Evolutionary conservation across 345 rosid genomes (phyloP).

Genomic region (Gossypium turneri): DNA sequence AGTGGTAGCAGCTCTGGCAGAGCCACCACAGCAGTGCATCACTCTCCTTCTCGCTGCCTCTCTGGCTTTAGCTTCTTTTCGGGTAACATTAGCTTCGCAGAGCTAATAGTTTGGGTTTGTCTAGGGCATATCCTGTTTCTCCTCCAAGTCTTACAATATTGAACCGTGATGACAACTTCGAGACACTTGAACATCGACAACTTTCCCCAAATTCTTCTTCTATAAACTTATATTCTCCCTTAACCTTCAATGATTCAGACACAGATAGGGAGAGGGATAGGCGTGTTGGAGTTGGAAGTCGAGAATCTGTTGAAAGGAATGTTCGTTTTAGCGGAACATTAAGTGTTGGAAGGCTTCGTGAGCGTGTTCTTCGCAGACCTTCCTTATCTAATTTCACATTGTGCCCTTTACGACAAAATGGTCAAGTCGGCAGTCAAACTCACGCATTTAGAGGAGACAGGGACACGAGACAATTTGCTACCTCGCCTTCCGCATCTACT

Average conservation of each 20-base stretch:
- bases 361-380: conserved; percentile 86
- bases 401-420: conserved; percentile 48
- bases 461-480: conserved; percentile 29
- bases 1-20: conserved; percentile 49
- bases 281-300: conserved; percentile 28
- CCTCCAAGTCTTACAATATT: conserved; percentile 28
- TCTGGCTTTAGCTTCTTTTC: conserved; percentile 50
- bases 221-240: conserved; percentile 34
- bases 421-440: conserved; percentile 28
- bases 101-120: conserved; percentile 78
- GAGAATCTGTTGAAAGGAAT: conserved; percentile 73
- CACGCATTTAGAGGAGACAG: conserved; percentile 30
- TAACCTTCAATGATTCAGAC: conserved; percentile 31
- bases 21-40: conserved; percentile 49
- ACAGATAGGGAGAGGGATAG: conserved; percentile 54
- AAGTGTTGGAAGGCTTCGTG: conserved; percentile 97
- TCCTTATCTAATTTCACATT: conserved; percentile 54
- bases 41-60: conserved; percentile 58
- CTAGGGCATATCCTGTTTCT: conserved; percentile 44
- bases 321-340: conserved; percentile 87
- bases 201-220: conserved; percentile 11
- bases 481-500: conserved; percentile 9
- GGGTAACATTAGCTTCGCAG: conserved; percentile 71
- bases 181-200: not conserved
- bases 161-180: conserved; percentile 33